Percentiles rank a stretch among this genome's conserved stretches.
Evolutionary conservation across 257 asterid genomes (phyloP).

Genomic region (Solanum piurae): DNA sequence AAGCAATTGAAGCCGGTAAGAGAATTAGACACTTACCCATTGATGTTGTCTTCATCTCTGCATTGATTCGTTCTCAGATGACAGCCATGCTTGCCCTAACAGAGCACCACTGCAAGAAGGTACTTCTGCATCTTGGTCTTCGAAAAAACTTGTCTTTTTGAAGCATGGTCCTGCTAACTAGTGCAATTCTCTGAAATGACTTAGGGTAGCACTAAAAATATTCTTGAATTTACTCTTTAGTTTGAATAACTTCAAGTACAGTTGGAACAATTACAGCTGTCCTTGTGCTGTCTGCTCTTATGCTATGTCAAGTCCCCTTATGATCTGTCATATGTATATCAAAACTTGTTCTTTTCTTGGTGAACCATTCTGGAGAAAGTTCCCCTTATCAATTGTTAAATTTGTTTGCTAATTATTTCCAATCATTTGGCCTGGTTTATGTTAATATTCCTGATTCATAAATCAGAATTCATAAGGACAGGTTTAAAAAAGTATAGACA

Average conservation of each 20-base stretch:
- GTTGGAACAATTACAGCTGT: background rate
- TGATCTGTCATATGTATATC: background rate
- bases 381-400: background rate
- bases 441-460: background rate
- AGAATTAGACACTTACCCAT: slow-evolving; percentile 67
- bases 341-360: background rate
- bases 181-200: background rate
- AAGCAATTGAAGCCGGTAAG: slow-evolving; percentile 92
- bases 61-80: slow-evolving; percentile 88
- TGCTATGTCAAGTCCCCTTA: background rate
- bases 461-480: background rate
- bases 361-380: background rate
- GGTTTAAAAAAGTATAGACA: background rate
- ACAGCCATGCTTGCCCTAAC: slow-evolving; percentile 92
- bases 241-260: background rate
- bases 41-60: slow-evolving; percentile 72
- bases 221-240: background rate
- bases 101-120: slow-evolving; percentile 78
- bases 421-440: background rate
- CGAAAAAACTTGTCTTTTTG: background rate
- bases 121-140: slow-evolving; percentile 4
- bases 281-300: background rate
- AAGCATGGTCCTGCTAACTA: background rate
- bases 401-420: background rate
- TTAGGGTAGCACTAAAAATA: background rate